Conservation (phyloP, 305 asterid species). For the Petunia hybrid region DNA sequence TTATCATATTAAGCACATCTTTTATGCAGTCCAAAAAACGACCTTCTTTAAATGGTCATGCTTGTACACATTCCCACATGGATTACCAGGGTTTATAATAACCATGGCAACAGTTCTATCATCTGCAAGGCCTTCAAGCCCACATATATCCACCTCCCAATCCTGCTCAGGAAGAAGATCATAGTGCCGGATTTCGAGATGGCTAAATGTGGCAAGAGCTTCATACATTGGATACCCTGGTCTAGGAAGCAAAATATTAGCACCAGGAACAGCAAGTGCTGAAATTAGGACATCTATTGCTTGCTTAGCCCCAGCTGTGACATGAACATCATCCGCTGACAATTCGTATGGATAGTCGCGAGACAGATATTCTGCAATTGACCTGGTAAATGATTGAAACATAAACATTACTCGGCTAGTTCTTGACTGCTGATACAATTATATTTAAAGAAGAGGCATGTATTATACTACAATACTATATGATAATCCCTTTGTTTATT, state of each 20-base stretch:
- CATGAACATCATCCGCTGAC: conserved; percentile 39
- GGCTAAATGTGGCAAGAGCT: conserved; percentile 42
- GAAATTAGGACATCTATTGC: conserved; percentile 63
- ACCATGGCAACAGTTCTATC: conserved; percentile 73
- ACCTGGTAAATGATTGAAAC: conserved; percentile 48
- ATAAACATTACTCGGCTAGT: background rate
- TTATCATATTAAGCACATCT: background rate
- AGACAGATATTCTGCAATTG: conserved; percentile 65
- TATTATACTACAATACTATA: background rate
- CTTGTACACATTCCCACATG: conserved; percentile 49
- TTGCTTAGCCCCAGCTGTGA: conserved; percentile 53
- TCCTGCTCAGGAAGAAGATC: conserved; percentile 46
- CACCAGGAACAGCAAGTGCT: conserved; percentile 65
- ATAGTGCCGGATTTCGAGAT: conserved; percentile 45
- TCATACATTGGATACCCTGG: conserved; percentile 48
- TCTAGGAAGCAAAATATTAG: conserved; percentile 53
- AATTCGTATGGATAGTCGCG: conserved; percentile 53
- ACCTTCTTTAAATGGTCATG: conserved; percentile 44
- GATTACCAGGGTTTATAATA: conserved; percentile 77
- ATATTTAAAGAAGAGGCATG: background rate
- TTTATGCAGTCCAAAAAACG: background rate
- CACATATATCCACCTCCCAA: conserved; percentile 47
- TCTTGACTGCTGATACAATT: too few species aligned
- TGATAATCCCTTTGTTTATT: background rate
- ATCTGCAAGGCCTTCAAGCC: conserved; percentile 56